Percentiles rank a stretch among this genome's conserved stretches.
Evolutionary conservation across 2,329 filamentous ascomycete genomes (phyloP).

Genomic region (Fusarium concolor): DNA sequence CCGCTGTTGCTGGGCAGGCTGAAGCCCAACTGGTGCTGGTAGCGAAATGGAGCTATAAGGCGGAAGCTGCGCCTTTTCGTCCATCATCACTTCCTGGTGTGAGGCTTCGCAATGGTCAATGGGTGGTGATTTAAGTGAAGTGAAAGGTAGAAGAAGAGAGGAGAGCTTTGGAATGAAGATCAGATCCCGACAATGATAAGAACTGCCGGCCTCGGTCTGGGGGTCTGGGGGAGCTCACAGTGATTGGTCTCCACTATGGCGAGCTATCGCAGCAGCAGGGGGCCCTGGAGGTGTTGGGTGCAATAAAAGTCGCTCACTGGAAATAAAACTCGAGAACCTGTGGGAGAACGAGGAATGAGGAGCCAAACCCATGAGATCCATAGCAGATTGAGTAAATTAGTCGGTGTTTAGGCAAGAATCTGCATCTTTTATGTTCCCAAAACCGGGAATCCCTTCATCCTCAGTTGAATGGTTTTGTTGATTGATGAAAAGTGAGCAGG

Average conservation of each 20-base stretch:
- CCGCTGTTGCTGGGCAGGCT: constrained; percentile 25
- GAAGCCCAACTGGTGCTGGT: constrained; percentile 33
- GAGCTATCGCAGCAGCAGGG: constrained; percentile 6
- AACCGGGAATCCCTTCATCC: too few relatives aligned
- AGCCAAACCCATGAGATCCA: too few relatives aligned
- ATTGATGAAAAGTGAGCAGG: too few relatives aligned
- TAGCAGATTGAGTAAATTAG: too few relatives aligned
- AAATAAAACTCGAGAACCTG: too few relatives aligned
- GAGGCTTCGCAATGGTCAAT: constrained; percentile 4
- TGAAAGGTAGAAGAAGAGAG: constrained; percentile 9
- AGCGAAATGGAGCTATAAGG: constrained; percentile 56
- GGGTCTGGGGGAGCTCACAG: too few relatives aligned
- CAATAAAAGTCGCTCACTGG: too few relatives aligned
- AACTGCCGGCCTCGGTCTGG: constrained; percentile 9
- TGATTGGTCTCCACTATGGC: constrained; percentile 32
- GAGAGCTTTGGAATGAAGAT: constrained; percentile 34
- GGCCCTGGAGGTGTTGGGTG: neutral
- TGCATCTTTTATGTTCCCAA: too few relatives aligned
- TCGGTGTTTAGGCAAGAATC: too few relatives aligned
- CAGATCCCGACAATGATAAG: constrained; percentile 16
- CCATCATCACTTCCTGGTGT: constrained; percentile 39
- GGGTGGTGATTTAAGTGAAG: neutral
- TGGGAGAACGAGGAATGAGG: too few relatives aligned
- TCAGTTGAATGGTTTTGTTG: too few relatives aligned
- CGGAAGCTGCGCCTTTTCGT: constrained; percentile 59